A percentile compares a stretch with the other conserved stretches of the same genome.
phyloP scores from a whole-genome alignment of 495 filamentous ascomycete species.

The Daldinia grandis region DNA sequence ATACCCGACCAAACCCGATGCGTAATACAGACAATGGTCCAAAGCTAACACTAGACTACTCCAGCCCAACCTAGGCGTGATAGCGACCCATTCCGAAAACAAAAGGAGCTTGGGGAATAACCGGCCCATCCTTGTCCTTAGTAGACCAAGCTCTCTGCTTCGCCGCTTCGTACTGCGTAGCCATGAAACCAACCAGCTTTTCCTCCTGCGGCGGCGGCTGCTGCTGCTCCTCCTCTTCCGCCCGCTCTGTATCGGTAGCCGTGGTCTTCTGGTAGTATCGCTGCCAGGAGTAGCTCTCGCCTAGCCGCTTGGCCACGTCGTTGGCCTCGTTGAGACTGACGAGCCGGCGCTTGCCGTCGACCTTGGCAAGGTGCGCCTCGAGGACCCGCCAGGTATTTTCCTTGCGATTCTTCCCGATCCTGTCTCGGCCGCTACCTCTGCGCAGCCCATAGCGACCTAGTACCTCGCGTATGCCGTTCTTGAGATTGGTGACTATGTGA shows the following conservation, averaged over 20 bases:
- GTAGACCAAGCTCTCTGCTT: neutral
- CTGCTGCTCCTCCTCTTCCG: neutral
- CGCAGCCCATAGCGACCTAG: neutral
- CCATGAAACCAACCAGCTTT: neutral
- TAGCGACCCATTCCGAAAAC: neutral
- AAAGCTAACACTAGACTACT: neutral
- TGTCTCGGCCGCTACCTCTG: constrained; percentile 4
- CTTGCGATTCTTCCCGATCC: constrained; percentile 20
- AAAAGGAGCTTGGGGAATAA: neutral
- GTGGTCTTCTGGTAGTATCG: neutral
- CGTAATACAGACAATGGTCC: neutral
- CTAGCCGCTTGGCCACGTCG: constrained; percentile 71
- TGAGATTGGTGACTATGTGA: neutral
- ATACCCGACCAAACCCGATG: neutral
- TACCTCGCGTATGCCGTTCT: neutral
- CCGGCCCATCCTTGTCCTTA: neutral
- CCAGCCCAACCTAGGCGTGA: neutral
- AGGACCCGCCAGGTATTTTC: constrained; percentile 46
- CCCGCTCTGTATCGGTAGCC: neutral
- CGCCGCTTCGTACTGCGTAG: neutral
- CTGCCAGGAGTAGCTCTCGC: neutral
- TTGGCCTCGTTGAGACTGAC: constrained; percentile 77
- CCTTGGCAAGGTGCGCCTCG: constrained; percentile 40
- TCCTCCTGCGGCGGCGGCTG: neutral
- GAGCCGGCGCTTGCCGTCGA: constrained; percentile 61